Base-by-base conservation (phyloP, 345 rosid species). In the Melaleuca alternifolia region DNA sequence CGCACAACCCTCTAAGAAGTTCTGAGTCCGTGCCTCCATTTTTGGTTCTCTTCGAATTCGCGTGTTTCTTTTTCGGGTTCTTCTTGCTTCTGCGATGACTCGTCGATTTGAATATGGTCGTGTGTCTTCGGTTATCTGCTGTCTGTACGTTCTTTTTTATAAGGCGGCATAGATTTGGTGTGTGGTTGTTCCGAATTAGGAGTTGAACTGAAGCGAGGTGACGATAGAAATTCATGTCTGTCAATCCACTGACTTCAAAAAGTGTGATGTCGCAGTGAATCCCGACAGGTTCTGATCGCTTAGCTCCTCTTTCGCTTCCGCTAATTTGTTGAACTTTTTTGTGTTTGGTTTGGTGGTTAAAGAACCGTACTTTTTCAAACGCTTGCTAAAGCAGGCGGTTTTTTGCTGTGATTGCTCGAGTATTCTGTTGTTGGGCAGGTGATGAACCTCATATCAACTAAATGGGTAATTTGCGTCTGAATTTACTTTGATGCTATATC, bases 391-490 rank as follows among this genome's bases (percentile, higher is more conserved):
- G 81, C 81, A 37, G 81, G 81, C 6, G 48, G 46, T 13, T 71
- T 71, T 41, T 71, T 71, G 5, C 48, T 18, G 48, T 71, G 48
- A 37, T 71, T 71, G 1, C 50, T 57, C n/a, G 18, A 51, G 10
- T 28, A 5, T 54, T 79, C 59, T 51, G 53, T 61, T n/a, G 33
- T 24, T 79, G 86, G 91, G 90, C 90, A 88, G 37, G 46, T 89
- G 92, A 91, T 88, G 92, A 91, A 71, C 79, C 23, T 33, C 56
- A 84, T 20, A 75, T 0, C n/a, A 53, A 18, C 15, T 65, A 85
- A 85, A 89, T 91, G 91, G 92, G 91, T 91, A 90, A 90, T 91
- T 90, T 91, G 92, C 90, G 54, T 90, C 89, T 90, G 92, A 91
- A 85, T 18, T 86, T 65, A 56, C 54, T 79, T 85, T 90, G 91